Base-by-base conservation (phyloP, 208 protist genomes). In the Porcisia deanei region DNA sequence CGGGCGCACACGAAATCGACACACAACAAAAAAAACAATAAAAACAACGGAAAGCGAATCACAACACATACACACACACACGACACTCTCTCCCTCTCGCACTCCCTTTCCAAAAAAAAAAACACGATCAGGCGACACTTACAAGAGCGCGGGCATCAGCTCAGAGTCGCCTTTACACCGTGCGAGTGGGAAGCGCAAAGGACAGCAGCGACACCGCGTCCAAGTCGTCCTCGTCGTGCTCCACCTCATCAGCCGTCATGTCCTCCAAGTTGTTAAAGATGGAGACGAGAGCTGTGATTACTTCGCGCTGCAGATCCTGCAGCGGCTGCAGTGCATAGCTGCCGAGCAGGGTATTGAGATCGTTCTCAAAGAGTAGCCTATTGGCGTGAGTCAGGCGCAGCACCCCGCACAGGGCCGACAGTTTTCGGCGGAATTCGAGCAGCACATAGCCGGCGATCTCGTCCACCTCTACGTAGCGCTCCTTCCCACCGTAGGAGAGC, bases 141-240 rank as follows among this genome's bases (percentile, higher is more conserved):
- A 52, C 47, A 52, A 12, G 10, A 52, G 47, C 47, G 10, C 47
- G 10, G 47, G 10, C 39, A 52, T 25, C 12, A 41, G 22, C 43
- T 54, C 47, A 14, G 1, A 14, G 22, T 43, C 12, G 8, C 63
- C 49, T 30, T 60, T 45, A 73, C 16, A 70, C 20, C 57, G 71
- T 37, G 2, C 30, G 69, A 3, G 69, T 54, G 1, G 79, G 85
- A 5, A 93, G 79, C 3, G 80, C 86, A 30, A 94, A 88, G 67
- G 83, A 91, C 53, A 96, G 87, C 43, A 89, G 82, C 25, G 91
- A 96, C 0, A 89, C 85, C 22, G 68, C 72, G 67, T 96, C 91
- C 34, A 96, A 72, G 73, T 96, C 91, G 61, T 96, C 91, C 39
- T 94, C 91, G 37, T 94, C 89, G 69, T 96, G 88, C 68, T 91